A percentile compares a stretch with the other conserved stretches of the same genome.
These are phyloP conservation scores for Colletotrichum sp. DNA, from an alignment of 2,329 filamentous ascomycete species.

Conservation along the genomic window DNA sequence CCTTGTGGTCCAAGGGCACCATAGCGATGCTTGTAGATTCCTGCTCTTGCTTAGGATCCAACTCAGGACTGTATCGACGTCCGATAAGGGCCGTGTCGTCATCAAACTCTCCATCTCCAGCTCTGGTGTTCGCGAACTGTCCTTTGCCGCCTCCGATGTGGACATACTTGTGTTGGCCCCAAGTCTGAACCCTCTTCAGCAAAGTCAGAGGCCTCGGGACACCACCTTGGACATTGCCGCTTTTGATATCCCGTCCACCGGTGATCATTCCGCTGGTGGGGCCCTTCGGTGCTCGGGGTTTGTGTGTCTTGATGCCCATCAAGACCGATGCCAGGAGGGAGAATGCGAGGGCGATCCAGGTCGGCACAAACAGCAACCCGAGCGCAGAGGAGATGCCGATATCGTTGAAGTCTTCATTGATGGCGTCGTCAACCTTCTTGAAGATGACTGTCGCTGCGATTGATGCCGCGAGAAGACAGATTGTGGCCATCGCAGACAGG, in stretches of 20 bases:
- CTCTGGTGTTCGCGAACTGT: neutral
- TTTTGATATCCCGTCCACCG: neutral
- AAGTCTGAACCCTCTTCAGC: slow-evolving; percentile 22
- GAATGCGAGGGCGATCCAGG: slow-evolving; percentile 28
- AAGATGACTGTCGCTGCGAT: slow-evolving; percentile 30
- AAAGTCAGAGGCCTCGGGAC: slow-evolving; percentile 8
- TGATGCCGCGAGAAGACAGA: slow-evolving; percentile 31
- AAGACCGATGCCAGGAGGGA: slow-evolving; percentile 25
- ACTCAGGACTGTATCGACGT: neutral
- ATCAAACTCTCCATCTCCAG: neutral
- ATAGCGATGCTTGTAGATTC: slow-evolving; percentile 19
- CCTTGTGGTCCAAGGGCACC: slow-evolving; percentile 16
- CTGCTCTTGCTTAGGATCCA: neutral
- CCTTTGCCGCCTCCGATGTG: slow-evolving; percentile 25
- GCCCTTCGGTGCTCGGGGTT: neutral
- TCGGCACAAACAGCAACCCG: slow-evolving; percentile 29
- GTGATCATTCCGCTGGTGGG: slow-evolving; percentile 5
- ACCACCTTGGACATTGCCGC: neutral
- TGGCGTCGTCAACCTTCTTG: slow-evolving; percentile 24
- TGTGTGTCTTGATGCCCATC: neutral
- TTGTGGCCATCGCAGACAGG: slow-evolving; percentile 24
- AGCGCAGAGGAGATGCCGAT: slow-evolving; percentile 28
- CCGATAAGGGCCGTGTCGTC: neutral
- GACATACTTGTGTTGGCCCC: slow-evolving; percentile 33
- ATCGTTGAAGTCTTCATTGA: slow-evolving; percentile 29